Percentiles rank a stretch among this genome's conserved stretches.
Evolutionary conservation across 2,329 filamentous ascomycete genomes (phyloP).

Genomic region (Fusarium sp.): DNA sequence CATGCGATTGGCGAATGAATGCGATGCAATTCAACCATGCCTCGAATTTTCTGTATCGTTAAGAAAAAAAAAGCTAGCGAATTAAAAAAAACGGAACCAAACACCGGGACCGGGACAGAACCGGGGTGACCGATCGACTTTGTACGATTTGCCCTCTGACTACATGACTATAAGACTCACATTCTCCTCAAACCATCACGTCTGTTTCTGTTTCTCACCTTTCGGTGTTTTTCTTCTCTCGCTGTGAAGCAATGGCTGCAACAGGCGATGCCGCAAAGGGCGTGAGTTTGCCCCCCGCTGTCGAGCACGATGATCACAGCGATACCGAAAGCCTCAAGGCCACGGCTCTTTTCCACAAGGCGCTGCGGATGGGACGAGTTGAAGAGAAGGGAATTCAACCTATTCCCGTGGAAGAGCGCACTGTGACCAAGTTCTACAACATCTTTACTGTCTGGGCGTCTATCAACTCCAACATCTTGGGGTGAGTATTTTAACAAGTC

Average conservation of each 20-base stretch:
- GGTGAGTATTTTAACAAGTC: slow-evolving; percentile 46
- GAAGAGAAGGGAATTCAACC: slow-evolving; percentile 59
- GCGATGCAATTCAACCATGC: slow-evolving; percentile 6
- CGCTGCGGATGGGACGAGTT: slow-evolving; percentile 53
- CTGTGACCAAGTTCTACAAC: slow-evolving; percentile 54
- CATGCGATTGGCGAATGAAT: slow-evolving; percentile 30
- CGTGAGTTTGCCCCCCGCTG: slow-evolving; percentile 26
- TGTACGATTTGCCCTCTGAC: slow-evolving; percentile 20
- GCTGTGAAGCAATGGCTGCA: slow-evolving; percentile 5
- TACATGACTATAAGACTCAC: slow-evolving; percentile 26
- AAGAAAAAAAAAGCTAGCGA: slow-evolving; percentile 14
- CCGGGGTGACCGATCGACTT: slow-evolving; percentile 33
- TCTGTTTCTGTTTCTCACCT: background rate
- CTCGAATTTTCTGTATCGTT: slow-evolving; percentile 22
- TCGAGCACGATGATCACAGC: slow-evolving; percentile 43
- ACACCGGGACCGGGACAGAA: slow-evolving; percentile 31
- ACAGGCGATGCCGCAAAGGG: slow-evolving; percentile 34
- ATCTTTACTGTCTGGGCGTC: slow-evolving; percentile 62
- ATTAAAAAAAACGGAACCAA: slow-evolving; percentile 29
- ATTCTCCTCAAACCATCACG: background rate
- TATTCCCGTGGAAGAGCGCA: slow-evolving; percentile 56
- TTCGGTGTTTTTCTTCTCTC: background rate
- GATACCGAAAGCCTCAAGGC: slow-evolving; percentile 45
- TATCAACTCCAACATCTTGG: slow-evolving; percentile 60
- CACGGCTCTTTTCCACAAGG: slow-evolving; percentile 47